These are phyloP conservation scores for Aurinia saxatilis DNA, from an alignment of 345 rosid genomes.

Conservation along the genomic window DNA sequence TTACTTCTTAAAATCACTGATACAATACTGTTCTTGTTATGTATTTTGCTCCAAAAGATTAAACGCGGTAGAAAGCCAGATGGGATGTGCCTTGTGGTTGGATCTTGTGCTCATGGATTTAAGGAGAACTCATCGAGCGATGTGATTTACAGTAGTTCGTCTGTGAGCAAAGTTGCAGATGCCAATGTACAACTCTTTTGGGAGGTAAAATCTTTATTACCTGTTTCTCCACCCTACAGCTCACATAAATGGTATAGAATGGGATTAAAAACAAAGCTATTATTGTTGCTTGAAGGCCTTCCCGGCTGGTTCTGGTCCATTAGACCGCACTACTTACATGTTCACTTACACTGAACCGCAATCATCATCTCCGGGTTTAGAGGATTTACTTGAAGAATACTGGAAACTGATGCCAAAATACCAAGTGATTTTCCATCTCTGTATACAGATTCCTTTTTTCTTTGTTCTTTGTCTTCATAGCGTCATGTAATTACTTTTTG, in stretches of 20 bases:
- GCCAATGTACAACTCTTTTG: slow-evolving; percentile 79
- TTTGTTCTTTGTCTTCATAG: background rate
- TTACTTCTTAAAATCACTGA: background rate
- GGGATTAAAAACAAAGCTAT: background rate
- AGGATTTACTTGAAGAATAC: slow-evolving; percentile 77
- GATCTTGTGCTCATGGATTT: slow-evolving; percentile 91
- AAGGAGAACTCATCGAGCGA: slow-evolving; percentile 64
- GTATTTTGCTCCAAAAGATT: slow-evolving; percentile 41
- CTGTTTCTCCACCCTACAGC: background rate
- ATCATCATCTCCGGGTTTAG: slow-evolving; percentile 64
- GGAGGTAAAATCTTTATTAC: slow-evolving; percentile 52
- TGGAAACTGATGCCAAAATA: slow-evolving; percentile 89
- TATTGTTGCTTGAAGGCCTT: slow-evolving; percentile 55
- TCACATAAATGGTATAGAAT: background rate
- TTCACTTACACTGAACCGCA: slow-evolving; percentile 86
- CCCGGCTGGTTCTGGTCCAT: slow-evolving; percentile 90
- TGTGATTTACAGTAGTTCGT: slow-evolving; percentile 80
- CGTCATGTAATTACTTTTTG: background rate
- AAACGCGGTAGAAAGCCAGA: slow-evolving; percentile 79
- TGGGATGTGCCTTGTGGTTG: slow-evolving; percentile 96
- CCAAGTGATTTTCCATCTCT: slow-evolving; percentile 47
- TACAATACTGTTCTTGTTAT: background rate
- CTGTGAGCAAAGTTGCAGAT: slow-evolving; percentile 52
- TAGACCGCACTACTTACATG: slow-evolving; percentile 95
- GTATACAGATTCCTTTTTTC: background rate